Conservation (phyloP, 768 basidiomycete genomes). For the Hortiboletus campestris region DNA sequence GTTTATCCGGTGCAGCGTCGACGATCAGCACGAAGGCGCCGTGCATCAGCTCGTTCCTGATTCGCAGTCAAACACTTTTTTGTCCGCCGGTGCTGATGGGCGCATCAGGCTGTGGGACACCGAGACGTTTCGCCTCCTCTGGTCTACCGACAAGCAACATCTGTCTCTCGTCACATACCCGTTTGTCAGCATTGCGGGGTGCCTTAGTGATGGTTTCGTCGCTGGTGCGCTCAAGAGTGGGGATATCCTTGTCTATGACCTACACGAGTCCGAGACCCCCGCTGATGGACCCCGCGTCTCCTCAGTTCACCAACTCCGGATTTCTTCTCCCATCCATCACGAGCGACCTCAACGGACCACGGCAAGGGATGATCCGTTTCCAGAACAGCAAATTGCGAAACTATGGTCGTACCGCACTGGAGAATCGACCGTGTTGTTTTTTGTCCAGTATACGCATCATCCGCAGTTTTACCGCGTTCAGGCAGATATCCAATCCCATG, state of each 20-base stretch:
- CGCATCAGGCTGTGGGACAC: slow-evolving; percentile 73
- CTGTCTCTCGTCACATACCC: slow-evolving; percentile 44
- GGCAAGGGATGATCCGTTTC: not conserved
- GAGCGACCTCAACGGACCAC: slow-evolving; percentile 6
- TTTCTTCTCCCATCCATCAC: slow-evolving; percentile 35
- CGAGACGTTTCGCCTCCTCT: slow-evolving; percentile 52
- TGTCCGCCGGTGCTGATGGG: slow-evolving; percentile 63
- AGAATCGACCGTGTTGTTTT: slow-evolving; percentile 26
- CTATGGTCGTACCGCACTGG: slow-evolving; percentile 17
- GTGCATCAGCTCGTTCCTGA: slow-evolving; percentile 60
- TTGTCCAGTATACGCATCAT: slow-evolving; percentile 52
- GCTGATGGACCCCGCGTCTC: slow-evolving; percentile 10
- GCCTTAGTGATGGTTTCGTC: slow-evolving; percentile 42
- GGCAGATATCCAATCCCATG: slow-evolving; percentile 31
- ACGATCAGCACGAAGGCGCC: slow-evolving; percentile 61
- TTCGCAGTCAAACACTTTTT: slow-evolving; percentile 32
- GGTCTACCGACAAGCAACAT: slow-evolving; percentile 51
- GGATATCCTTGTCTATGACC: slow-evolving; percentile 53
- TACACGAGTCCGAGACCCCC: slow-evolving; percentile 32
- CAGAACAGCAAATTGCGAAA: slow-evolving; percentile 10
- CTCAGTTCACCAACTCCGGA: slow-evolving; percentile 30
- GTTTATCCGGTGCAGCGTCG: slow-evolving; percentile 46
- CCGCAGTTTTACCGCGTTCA: slow-evolving; percentile 51
- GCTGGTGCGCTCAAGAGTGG: slow-evolving; percentile 57
- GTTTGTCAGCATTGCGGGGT: slow-evolving; percentile 49